A percentile compares a stretch with the other conserved stretches of the same genome.
These are phyloP conservation scores for Zygnema cylindricum DNA, from an alignment of 139 green algal genomes.

Conservation along the genomic window DNA sequence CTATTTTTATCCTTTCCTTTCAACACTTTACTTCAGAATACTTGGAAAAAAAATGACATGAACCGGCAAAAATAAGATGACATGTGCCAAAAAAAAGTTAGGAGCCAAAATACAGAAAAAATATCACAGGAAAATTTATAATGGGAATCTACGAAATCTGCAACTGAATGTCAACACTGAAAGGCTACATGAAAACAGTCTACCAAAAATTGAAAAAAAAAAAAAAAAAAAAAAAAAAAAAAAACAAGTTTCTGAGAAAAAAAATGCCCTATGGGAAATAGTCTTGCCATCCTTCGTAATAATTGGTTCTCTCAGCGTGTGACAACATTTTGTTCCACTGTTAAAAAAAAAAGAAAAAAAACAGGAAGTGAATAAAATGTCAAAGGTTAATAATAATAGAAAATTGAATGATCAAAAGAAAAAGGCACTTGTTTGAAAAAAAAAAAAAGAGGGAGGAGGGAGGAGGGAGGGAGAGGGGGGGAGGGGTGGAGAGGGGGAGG, in stretches of 20 bases:
- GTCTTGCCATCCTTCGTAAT: slow-evolving; percentile 45
- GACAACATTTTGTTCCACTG: slow-evolving; percentile 57
- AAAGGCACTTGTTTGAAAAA: too few relatives aligned
- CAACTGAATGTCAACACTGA: too few relatives aligned
- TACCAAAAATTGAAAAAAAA: background rate
- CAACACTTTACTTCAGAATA: too few relatives aligned
- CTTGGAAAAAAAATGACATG: too few relatives aligned
- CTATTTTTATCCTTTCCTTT: too few relatives aligned
- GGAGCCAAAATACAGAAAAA: background rate
- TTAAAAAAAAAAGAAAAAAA: slow-evolving; percentile 7
- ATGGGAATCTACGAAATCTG: too few relatives aligned
- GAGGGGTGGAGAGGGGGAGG: slow-evolving; percentile 4
- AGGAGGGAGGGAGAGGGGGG: background rate
- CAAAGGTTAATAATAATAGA: too few relatives aligned
- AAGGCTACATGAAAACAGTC: too few relatives aligned
- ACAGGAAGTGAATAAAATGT: background rate
- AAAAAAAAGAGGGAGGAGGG: background rate
- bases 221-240: background rate
- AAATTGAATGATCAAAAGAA: too few relatives aligned
- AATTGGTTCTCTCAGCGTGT: slow-evolving; percentile 26
- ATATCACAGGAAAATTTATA: too few relatives aligned
- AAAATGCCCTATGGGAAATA: slow-evolving; percentile 34
- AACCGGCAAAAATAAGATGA: too few relatives aligned
- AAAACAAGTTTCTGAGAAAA: background rate
- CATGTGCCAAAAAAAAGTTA: background rate